These are phyloP conservation scores for Porogramme epimiltina DNA, from an alignment of 1,284 basidiomycete genomes.

Conservation along the genomic window DNA sequence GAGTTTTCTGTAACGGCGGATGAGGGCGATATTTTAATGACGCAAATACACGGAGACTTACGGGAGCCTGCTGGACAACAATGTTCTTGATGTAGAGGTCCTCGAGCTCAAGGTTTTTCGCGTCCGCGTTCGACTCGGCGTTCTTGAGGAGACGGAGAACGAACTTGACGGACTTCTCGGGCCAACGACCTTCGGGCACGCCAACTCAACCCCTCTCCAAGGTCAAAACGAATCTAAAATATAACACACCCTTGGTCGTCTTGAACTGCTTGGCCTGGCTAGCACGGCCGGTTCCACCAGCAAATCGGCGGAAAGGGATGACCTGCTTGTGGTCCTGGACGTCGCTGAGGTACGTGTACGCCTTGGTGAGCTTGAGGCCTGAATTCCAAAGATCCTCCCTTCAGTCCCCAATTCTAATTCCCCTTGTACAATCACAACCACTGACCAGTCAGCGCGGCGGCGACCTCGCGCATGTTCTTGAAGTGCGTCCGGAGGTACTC, in stretches of 20 bases:
- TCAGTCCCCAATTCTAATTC: conserved; percentile 13
- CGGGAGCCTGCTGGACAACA: conserved; percentile 97
- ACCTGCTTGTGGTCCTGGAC: conserved; percentile 97
- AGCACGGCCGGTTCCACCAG: conserved; percentile 96
- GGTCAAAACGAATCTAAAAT: neutral
- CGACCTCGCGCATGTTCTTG: conserved; percentile 99
- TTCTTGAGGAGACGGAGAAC: conserved; percentile 96
- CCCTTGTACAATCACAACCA: conserved; percentile 12
- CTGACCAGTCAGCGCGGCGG: conserved; percentile 83
- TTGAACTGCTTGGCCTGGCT: conserved; percentile 98
- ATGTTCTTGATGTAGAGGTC: conserved; percentile 97
- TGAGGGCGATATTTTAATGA: neutral
- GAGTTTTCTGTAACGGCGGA: conserved; percentile 81
- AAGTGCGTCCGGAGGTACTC: conserved; percentile 99
- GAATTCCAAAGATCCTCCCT: conserved; percentile 10
- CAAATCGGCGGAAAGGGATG: conserved; percentile 96
- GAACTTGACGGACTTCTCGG: conserved; percentile 98
- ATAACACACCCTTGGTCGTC: conserved; percentile 85
- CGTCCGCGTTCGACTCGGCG: conserved; percentile 98
- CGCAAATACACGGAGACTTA: conserved; percentile 42
- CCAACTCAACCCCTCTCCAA: neutral
- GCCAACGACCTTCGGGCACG: conserved; percentile 90
- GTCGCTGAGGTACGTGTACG: conserved; percentile 92
- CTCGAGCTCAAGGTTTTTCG: conserved; percentile 93
- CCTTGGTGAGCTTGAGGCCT: conserved; percentile 96